Evolutionary conservation across 2,329 filamentous ascomycete species (phyloP).

Genomic region (Ophiostoma triangulosporum): DNA sequence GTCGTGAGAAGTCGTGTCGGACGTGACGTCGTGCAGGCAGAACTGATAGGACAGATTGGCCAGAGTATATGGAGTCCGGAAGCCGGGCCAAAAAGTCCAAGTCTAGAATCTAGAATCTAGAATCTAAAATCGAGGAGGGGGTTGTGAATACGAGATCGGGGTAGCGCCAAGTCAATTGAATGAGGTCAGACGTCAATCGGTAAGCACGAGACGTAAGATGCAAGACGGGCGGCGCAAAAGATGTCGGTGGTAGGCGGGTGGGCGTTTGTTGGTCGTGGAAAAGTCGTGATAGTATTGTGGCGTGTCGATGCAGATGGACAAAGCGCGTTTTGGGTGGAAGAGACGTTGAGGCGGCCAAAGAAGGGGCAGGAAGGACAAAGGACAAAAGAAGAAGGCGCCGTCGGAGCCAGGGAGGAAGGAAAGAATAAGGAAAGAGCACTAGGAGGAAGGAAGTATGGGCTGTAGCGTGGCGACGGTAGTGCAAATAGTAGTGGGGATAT

Average conservation of each 20-base stretch:
- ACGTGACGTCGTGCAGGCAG: background rate
- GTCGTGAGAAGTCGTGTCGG: background rate
- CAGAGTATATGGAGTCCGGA: too few species aligned
- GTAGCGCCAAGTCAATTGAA: background rate
- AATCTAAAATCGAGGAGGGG: too few species aligned
- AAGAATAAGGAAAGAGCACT: background rate
- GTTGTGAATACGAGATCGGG: background rate
- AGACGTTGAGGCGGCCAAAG: too few species aligned
- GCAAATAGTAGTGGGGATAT: background rate
- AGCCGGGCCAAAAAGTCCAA: too few species aligned
- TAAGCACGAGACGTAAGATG: background rate
- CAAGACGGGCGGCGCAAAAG: background rate
- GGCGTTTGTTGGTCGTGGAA: background rate
- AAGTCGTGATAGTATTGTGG: too few species aligned
- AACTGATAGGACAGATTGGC: background rate
- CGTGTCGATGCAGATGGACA: too few species aligned
- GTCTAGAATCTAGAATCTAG: background rate
- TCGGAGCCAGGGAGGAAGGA: background rate
- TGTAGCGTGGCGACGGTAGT: background rate
- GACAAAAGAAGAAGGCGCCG: background rate
- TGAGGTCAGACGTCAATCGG: background rate
- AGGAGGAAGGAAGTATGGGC: background rate
- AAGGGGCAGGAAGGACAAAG: background rate
- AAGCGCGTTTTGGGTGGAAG: too few species aligned
- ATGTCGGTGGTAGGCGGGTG: background rate